Conservation (phyloP, 2,329 filamentous ascomycete species). For the Pyrenophora seminiperda region DNA sequence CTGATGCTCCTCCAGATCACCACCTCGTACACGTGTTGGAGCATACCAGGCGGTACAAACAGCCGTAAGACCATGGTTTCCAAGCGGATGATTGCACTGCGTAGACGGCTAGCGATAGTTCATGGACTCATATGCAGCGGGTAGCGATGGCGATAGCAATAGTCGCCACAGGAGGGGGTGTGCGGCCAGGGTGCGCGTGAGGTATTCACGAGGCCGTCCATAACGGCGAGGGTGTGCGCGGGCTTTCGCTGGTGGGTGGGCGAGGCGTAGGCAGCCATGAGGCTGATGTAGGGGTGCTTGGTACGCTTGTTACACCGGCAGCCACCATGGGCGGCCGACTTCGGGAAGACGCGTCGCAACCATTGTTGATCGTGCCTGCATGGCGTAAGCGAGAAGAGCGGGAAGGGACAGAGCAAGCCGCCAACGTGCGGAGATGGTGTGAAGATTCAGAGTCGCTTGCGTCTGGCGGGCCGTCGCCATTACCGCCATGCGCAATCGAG, state of each 20-base stretch:
- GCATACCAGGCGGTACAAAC: constrained; percentile 37
- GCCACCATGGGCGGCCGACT: constrained; percentile 9
- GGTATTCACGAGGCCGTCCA: constrained; percentile 15
- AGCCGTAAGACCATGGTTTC: constrained; percentile 33
- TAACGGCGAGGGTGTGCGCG: constrained; percentile 13
- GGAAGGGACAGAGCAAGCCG: background rate
- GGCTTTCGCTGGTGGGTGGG: constrained; percentile 14
- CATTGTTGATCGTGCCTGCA: constrained; percentile 1
- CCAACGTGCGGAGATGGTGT: constrained; percentile 3
- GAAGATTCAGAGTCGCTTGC: background rate
- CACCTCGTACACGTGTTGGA: background rate
- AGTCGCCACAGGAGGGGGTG: constrained; percentile 3
- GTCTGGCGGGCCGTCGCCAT: background rate
- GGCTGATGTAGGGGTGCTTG: constrained; percentile 21
- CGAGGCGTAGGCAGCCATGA: constrained; percentile 17
- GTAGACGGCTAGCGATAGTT: constrained; percentile 1
- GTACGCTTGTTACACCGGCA: constrained; percentile 6
- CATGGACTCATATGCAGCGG: constrained; percentile 13
- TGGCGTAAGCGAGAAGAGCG: background rate
- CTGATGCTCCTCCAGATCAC: background rate
- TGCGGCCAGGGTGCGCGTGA: constrained; percentile 13
- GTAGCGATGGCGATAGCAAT: background rate
- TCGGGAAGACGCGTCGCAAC: constrained; percentile 13
- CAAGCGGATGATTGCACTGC: background rate
- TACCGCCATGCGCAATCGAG: constrained; percentile 1